Evolutionary conservation across 2,329 filamentous ascomycete species (phyloP).

Genomic region (Rasamsonia emersonii): DNA sequence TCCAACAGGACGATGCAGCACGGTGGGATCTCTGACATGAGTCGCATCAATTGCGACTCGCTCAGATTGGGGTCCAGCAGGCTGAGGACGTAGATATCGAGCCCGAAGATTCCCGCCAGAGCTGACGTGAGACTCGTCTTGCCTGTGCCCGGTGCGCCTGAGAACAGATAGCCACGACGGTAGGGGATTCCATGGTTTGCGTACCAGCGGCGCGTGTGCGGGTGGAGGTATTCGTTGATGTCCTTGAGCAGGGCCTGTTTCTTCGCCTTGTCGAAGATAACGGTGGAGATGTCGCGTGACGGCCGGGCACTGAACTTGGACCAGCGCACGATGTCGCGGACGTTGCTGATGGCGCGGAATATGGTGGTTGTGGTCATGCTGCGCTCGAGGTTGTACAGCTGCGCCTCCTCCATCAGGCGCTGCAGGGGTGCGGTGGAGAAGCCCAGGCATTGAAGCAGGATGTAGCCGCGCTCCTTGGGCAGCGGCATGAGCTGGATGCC

Average conservation of each 20-base stretch:
- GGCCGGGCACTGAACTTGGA: constrained; percentile 53
- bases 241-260: constrained; percentile 61
- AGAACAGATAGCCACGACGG: constrained; percentile 66
- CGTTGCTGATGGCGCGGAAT: constrained; percentile 43
- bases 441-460: constrained; percentile 12
- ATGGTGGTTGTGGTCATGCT: constrained; percentile 43
- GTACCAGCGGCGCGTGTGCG: constrained; percentile 60
- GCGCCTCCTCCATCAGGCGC: constrained; percentile 36
- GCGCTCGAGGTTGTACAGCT: constrained; percentile 41
- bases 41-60: constrained; percentile 50
- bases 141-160: constrained; percentile 68
- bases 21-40: constrained; percentile 54
- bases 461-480: constrained; percentile 4
- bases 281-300: constrained; percentile 63
- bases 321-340: constrained; percentile 40
- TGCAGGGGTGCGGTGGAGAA: constrained; percentile 9
- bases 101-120: constrained; percentile 56
- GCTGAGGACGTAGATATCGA: constrained; percentile 58
- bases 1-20: constrained; percentile 60
- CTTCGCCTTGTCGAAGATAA: constrained; percentile 59
- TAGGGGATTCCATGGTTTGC: constrained; percentile 67
- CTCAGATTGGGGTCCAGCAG: constrained; percentile 52
- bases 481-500: constrained; percentile 3
- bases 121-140: constrained; percentile 63
- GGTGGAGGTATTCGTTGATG: constrained; percentile 70